A percentile compares a stretch with the other conserved stretches of the same genome.
Conservation (phyloP, 108 stramenopile species). For the Cylindrotheca closterium region DNA sequence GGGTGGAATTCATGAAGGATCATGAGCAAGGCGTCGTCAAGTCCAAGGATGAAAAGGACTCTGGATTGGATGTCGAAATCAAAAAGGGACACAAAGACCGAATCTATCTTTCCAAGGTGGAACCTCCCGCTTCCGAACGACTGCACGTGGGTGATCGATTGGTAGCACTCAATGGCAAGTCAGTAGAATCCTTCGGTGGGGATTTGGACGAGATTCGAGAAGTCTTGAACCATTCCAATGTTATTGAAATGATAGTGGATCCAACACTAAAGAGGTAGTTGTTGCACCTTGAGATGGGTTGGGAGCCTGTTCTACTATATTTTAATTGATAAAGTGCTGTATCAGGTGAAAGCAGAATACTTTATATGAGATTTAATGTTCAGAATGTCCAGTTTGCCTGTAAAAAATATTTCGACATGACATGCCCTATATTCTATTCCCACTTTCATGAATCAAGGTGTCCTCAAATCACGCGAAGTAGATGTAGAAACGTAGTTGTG, state of each 20-base stretch:
- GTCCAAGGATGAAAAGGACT: constrained; percentile 8
- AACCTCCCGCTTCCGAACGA: constrained; percentile 13
- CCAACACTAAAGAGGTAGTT: constrained; percentile 3
- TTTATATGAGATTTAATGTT: no score
- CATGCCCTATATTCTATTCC: no score
- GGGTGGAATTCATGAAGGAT: constrained; percentile 14
- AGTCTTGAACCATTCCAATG: constrained; percentile 3
- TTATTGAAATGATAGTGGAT: constrained; percentile 11
- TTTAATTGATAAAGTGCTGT: no score
- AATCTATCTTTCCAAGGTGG: constrained; percentile 4
- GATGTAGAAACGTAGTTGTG: no score
- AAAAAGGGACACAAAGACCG: constrained; percentile 9
- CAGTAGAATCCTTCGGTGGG: constrained; percentile 3
- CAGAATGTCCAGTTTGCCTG: no score
- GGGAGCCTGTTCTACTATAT: no score
- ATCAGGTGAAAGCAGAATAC: no score
- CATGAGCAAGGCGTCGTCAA: constrained; percentile 8
- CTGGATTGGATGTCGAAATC: constrained; percentile 1
- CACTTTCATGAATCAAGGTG: no score
- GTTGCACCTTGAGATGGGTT: no score
- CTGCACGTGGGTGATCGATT: constrained; percentile 8
- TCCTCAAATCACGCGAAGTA: no score
- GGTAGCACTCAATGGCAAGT: constrained; percentile 15
- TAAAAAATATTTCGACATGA: no score
- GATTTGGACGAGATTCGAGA: constrained; percentile 4